A percentile compares a stretch with the other conserved stretches of the same genome.
phyloP scores from a whole-genome alignment of 805 yeast species.

The Kluyveromyces lactis region DNA sequence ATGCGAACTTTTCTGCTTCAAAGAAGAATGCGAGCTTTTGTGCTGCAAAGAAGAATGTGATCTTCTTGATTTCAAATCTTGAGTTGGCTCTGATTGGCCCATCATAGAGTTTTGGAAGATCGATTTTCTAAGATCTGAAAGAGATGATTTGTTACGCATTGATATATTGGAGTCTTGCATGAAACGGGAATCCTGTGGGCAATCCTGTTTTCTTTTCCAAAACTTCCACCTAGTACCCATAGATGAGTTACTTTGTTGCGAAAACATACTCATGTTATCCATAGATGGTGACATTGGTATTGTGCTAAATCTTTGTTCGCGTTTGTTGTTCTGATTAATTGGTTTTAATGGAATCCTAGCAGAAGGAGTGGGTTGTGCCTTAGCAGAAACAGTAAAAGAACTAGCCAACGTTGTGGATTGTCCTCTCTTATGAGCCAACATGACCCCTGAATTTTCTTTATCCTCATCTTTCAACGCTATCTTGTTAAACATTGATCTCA shows the following conservation, averaged over 20 bases:
- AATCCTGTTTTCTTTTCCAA: conserved; percentile 22
- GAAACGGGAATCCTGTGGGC: background rate
- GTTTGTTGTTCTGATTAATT: conserved; percentile 6
- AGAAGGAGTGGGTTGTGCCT: background rate
- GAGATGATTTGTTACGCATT: conserved; percentile 14
- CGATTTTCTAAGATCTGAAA: conserved; percentile 20
- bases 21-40: conserved; percentile 13
- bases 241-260: conserved; percentile 16
- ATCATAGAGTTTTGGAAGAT: conserved; percentile 5
- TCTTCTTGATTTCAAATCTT: conserved; percentile 6
- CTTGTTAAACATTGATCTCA: conserved; percentile 24
- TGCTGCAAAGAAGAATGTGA: conserved; percentile 20
- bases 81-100: conserved; percentile 4
- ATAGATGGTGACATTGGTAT: conserved; percentile 3
- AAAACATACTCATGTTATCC: conserved; percentile 6
- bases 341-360: conserved; percentile 5
- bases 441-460: conserved; percentile 13
- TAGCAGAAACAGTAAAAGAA: background rate
- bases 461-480: conserved; percentile 19
- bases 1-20: conserved; percentile 16
- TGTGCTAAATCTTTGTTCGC: background rate
- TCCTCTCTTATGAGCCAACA: conserved; percentile 2
- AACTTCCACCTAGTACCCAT: conserved; percentile 28
- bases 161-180: conserved; percentile 5
- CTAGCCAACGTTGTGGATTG: background rate